Evolutionary conservation across 352 stramenopile genomes (phyloP).

Genomic region (Aphanomyces cochlioides): DNA sequence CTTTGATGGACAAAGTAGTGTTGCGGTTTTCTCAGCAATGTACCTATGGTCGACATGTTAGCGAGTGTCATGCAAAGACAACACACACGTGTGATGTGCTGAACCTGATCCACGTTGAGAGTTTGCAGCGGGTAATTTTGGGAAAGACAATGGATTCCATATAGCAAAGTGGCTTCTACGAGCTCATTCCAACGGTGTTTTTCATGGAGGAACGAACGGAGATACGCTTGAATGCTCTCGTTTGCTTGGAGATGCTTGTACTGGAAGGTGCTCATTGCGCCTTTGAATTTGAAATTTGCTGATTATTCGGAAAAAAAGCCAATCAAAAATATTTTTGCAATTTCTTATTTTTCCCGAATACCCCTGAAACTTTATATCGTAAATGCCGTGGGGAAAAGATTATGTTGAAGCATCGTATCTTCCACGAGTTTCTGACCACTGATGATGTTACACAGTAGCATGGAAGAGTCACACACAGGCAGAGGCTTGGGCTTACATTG

Average conservation of each 20-base stretch:
- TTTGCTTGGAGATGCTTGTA: constrained; percentile 19
- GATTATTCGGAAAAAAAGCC: too few relatives aligned
- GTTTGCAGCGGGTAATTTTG: constrained; percentile 29
- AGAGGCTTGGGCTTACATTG: too few relatives aligned
- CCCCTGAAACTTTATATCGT: too few relatives aligned
- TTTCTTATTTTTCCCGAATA: too few relatives aligned
- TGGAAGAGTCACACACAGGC: too few relatives aligned
- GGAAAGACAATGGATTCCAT: constrained; percentile 27
- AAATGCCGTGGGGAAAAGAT: too few relatives aligned
- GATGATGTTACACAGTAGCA: too few relatives aligned
- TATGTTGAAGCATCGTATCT: too few relatives aligned
- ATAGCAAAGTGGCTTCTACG: constrained; percentile 26
- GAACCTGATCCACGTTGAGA: constrained; percentile 26
- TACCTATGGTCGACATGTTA: constrained; percentile 1
- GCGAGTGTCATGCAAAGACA: neutral
- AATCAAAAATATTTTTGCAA: too few relatives aligned
- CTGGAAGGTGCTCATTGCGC: constrained; percentile 7
- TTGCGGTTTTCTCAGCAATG: constrained; percentile 16
- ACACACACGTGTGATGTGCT: constrained; percentile 25
- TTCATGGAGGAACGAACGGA: constrained; percentile 18
- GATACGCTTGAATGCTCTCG: constrained; percentile 14
- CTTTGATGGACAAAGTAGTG: constrained; percentile 20
- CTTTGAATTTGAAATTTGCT: neutral
- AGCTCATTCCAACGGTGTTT: constrained; percentile 22
- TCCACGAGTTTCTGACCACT: too few relatives aligned